phyloP scores from a whole-genome alignment of 345 rosid species.

The Noccaea bulbosa region DNA sequence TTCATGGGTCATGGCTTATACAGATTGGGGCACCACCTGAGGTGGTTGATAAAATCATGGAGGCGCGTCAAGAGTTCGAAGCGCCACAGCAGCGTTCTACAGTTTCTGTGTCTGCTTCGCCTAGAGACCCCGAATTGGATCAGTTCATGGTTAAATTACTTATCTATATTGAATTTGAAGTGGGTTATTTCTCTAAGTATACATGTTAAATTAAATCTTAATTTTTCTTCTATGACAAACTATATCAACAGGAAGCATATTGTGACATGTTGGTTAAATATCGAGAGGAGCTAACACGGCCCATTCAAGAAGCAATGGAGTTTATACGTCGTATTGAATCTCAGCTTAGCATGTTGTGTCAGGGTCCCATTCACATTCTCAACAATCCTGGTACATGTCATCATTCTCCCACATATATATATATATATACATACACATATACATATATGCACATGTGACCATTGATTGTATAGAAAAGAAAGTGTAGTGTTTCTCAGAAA shows the following conservation, averaged over 20 bases:
- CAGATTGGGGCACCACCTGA: slow-evolving; percentile 99
- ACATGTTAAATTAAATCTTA: neutral
- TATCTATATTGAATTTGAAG: neutral
- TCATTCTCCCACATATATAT: neutral
- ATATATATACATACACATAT: neutral
- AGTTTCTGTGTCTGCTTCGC: slow-evolving; percentile 46
- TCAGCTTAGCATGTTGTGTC: slow-evolving; percentile 78
- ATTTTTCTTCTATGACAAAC: slow-evolving; percentile 9
- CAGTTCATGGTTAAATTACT: slow-evolving; percentile 83
- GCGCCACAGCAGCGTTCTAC: slow-evolving; percentile 61
- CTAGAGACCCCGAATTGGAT: slow-evolving; percentile 92
- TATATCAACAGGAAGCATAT: slow-evolving; percentile 75
- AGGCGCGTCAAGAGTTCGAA: slow-evolving; percentile 79
- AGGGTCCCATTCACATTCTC: slow-evolving; percentile 74
- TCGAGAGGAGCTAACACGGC: slow-evolving; percentile 87
- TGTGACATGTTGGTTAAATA: slow-evolving; percentile 95
- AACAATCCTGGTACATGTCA: slow-evolving; percentile 66
- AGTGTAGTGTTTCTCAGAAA: slow-evolving; percentile 16
- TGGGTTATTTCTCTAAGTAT: slow-evolving; percentile 1
- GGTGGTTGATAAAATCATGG: slow-evolving; percentile 65
- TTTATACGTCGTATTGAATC: slow-evolving; percentile 96
- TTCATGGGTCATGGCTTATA: slow-evolving; percentile 27
- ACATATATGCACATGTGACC: slow-evolving; percentile 14
- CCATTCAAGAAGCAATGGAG: slow-evolving; percentile 97
- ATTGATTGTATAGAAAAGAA: slow-evolving; percentile 1